Conservation (phyloP, 306 rosid genomes). For the Vigna hirtella region DNA sequence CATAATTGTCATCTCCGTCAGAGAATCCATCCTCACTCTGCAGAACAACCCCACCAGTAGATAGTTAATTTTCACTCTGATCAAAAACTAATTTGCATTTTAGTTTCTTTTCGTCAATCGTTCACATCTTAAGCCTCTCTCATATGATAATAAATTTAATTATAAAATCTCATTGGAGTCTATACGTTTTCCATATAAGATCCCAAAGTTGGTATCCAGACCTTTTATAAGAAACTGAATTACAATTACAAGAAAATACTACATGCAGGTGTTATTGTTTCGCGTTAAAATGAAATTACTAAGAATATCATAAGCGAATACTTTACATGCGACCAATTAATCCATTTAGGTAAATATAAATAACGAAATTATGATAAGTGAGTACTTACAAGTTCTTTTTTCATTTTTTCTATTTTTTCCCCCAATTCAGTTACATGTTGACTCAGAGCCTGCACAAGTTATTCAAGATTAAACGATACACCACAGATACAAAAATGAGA, state of each 20-base stretch:
- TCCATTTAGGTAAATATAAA: conserved; percentile 28
- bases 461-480: conserved; percentile 40
- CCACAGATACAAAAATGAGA: conserved; percentile 21
- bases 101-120: conserved; percentile 22
- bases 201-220: conserved; percentile 26
- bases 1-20: conserved; percentile 37
- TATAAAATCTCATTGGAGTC: neutral
- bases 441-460: conserved; percentile 81
- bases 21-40: conserved; percentile 64
- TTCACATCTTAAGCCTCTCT: conserved; percentile 17
- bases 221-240: conserved; percentile 30
- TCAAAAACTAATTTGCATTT: neutral
- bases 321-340: neutral
- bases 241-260: neutral
- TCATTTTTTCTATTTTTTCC: conserved; percentile 74
- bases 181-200: conserved; percentile 32
- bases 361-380: conserved; percentile 18
- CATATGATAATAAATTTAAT: conserved; percentile 15
- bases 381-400: conserved; percentile 75
- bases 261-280: neutral
- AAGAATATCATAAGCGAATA: neutral
- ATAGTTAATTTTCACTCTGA: conserved; percentile 17
- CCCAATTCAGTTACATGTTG: conserved; percentile 82
- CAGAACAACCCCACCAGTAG: conserved; percentile 38
- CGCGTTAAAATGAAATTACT: neutral